Conservation (phyloP, 1,284 basidiomycete species). For the Grifola frondosa region DNA sequence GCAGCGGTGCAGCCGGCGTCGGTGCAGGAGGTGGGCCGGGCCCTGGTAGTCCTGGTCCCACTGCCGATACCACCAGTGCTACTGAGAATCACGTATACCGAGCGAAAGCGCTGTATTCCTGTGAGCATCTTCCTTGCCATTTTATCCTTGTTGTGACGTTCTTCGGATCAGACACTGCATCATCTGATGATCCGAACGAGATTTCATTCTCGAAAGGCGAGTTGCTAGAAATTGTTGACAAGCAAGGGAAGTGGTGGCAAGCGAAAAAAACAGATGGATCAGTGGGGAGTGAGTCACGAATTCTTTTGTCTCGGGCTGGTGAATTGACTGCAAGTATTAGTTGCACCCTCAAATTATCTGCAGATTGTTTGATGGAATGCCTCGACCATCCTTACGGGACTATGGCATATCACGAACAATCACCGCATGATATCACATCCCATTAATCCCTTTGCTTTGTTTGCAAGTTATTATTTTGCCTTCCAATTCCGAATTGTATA, state of each 20-base stretch:
- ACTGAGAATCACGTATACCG: conserved; percentile 60
- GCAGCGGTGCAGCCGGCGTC: conserved; percentile 49
- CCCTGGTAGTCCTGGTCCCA: conserved; percentile 20
- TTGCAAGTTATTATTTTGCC: neutral
- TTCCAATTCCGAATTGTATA: neutral
- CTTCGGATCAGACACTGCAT: conserved; percentile 85
- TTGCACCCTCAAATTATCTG: conserved; percentile 81
- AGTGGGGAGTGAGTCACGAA: conserved; percentile 68
- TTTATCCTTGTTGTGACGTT: conserved; percentile 1
- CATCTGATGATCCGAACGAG: conserved; percentile 94
- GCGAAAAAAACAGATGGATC: conserved; percentile 83
- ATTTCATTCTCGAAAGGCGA: conserved; percentile 95
- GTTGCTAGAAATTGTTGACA: conserved; percentile 91
- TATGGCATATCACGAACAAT: conserved; percentile 17
- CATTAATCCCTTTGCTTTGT: conserved; percentile 1
- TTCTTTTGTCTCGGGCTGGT: conserved; percentile 6
- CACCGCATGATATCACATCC: conserved; percentile 19
- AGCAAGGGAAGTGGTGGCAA: conserved; percentile 95
- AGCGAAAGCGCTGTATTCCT: conserved; percentile 87
- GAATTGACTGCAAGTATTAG: conserved; percentile 37
- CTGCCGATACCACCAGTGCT: conserved; percentile 17
- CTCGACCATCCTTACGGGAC: conserved; percentile 4
- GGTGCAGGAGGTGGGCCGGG: conserved; percentile 45
- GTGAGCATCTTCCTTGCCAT: conserved; percentile 43
- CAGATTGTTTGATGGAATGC: conserved; percentile 55